phyloP scores from a whole-genome alignment of 2,329 filamentous ascomycete species.

The Calonectria crousiana region DNA sequence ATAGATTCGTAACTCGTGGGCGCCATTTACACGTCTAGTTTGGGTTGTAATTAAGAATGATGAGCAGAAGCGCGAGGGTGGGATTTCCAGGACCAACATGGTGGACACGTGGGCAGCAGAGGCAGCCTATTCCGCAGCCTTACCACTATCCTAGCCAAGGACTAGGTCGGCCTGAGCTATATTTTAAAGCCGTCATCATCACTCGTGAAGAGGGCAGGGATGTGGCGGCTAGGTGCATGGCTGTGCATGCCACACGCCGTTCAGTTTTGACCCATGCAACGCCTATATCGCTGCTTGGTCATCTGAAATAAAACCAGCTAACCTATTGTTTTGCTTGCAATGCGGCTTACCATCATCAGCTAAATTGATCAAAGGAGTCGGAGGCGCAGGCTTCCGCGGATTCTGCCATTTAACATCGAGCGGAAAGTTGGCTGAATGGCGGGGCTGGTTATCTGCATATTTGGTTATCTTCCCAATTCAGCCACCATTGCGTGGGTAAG shows the following conservation, averaged over 20 bases:
- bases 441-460: neutral
- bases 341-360: neutral
- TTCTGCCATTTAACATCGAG: neutral
- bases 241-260: neutral
- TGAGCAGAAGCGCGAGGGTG: neutral
- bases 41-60: neutral
- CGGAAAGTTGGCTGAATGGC: neutral
- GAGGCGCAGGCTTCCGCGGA: neutral
- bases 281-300: neutral
- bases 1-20: neutral
- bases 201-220: neutral
- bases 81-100: neutral
- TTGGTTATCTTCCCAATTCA: neutral
- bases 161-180: neutral
- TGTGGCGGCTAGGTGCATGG: neutral
- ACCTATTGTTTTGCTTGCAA: neutral
- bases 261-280: neutral
- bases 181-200: neutral
- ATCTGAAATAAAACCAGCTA: neutral
- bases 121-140: neutral
- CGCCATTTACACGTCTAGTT: neutral
- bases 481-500: neutral
- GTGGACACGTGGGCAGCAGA: neutral
- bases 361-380: no score
- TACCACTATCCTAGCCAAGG: no score